Base-by-base conservation (phyloP, 2,329 filamentous ascomycete genomes). In the Pyrenochaeta sp. region DNA sequence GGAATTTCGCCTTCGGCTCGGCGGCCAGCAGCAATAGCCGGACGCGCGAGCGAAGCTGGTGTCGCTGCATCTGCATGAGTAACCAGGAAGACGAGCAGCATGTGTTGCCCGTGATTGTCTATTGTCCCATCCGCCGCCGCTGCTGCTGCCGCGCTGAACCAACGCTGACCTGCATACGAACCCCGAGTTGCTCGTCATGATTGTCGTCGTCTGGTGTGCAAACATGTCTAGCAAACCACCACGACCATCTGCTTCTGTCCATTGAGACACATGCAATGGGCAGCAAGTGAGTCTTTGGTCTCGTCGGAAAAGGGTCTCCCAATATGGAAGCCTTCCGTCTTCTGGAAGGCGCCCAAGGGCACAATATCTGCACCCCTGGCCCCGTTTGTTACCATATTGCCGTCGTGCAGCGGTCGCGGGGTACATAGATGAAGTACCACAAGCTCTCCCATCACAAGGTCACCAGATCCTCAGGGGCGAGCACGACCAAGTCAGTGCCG, bases 401-500 rank as follows among this genome's bases (percentile, higher is more conserved):
- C 59, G 58, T 33, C 52, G 60, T 60, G 61, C 64, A 56, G 56
- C 64, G 37, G 48, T 58, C 64, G 71, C 68, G 69, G 68, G 70
- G 68, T 68, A 70, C 69, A 64, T 74, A 67, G 63, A 74, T 72
- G 63, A 68, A 58, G 60, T 71, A 66, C 54, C 56, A 67, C 68
- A 61, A 56, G 33, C 48, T 45, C 48, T 45, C 23, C 40, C 29
- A 51, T 58, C 52, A 68, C 51, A 51, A 49, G 51, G 59, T 67
- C 64, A 69, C 55, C 61, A 52, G 59, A 63, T 59, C 57, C 58
- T 27, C 51, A 51, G 35, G 46, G 41, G 48, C 36, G 36, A 39
- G n/a, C n/a, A 21, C 44, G 45, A 39, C 47, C 7, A 31, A n/a
- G 18, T 17, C 43, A 37, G 2, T 35, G 43, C 29, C 37, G 32